A percentile compares a stretch with the other conserved stretches of the same genome.
phyloP scores from a whole-genome alignment of 176 grass and related monocot species.

The Oryza nivara region DNA sequence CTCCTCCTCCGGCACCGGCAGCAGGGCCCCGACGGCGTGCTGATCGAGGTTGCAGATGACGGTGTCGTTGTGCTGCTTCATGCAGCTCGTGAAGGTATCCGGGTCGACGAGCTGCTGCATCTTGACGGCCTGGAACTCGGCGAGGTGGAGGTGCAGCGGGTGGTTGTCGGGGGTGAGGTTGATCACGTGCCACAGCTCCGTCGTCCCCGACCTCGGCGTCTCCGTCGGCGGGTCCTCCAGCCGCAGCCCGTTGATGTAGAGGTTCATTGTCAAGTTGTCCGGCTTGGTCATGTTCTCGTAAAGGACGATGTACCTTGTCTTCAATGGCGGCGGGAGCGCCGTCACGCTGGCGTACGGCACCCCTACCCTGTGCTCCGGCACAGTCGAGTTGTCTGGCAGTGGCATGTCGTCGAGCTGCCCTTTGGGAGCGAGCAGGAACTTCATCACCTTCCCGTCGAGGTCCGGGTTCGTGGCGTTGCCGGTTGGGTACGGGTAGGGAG shows the following conservation, averaged over 20 bases:
- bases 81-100: no score
- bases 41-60: no score
- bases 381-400: constrained; percentile 31
- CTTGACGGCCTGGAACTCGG: constrained; percentile 42
- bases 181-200: constrained; percentile 74
- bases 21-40: no score
- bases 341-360: constrained; percentile 29
- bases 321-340: background rate
- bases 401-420: background rate
- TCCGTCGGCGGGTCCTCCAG: constrained; percentile 66
- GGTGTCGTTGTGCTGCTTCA: no score
- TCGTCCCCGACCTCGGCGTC: constrained; percentile 62
- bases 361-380: constrained; percentile 33
- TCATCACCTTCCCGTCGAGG: constrained; percentile 46
- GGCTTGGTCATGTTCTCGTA: constrained; percentile 56
- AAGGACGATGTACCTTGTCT: constrained; percentile 59
- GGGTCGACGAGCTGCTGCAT: constrained; percentile 44
- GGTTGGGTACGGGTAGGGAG: constrained; percentile 41
- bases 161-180: constrained; percentile 82
- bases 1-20: no score
- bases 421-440: constrained; percentile 2
- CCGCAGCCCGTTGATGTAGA: constrained; percentile 50
- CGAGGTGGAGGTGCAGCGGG: constrained; percentile 73
- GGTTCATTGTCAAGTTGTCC: no score
- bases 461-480: background rate